A percentile compares a stretch with the other conserved stretches of the same genome.
phyloP scores from a whole-genome alignment of 768 basidiomycete genomes.

The Phylloporus sp. region DNA sequence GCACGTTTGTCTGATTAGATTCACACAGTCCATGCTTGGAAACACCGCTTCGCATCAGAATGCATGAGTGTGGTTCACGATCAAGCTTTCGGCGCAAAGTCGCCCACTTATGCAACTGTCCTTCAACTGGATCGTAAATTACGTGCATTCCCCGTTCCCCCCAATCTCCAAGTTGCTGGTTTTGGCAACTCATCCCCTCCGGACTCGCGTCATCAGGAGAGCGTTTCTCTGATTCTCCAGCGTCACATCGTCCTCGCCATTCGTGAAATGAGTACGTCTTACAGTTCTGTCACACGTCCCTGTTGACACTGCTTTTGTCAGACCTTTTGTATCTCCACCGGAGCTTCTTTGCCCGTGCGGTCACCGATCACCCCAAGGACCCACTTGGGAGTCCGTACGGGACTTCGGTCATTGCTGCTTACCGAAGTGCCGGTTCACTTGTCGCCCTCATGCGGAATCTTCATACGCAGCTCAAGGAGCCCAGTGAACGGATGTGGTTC shows the following conservation, averaged over 20 bases:
- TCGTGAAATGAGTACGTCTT: constrained; percentile 60
- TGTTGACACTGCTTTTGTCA: constrained; percentile 27
- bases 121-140: constrained; percentile 66
- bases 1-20: constrained; percentile 1
- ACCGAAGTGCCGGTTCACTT: constrained; percentile 67
- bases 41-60: constrained; percentile 63
- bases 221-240: constrained; percentile 48
- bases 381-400: constrained; percentile 70
- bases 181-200: constrained; percentile 52
- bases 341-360: constrained; percentile 69
- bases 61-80: constrained; percentile 69
- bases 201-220: constrained; percentile 38
- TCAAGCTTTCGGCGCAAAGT: constrained; percentile 68
- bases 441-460: constrained; percentile 69
- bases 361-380: constrained; percentile 71
- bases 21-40: constrained; percentile 59
- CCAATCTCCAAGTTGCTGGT: constrained; percentile 62
- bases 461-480: constrained; percentile 59
- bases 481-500: constrained; percentile 63
- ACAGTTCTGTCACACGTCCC: background rate
- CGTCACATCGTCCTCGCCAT: constrained; percentile 66
- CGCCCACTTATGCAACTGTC: constrained; percentile 62
- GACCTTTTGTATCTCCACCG: constrained; percentile 69
- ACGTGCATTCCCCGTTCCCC: constrained; percentile 64
- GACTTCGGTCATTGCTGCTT: constrained; percentile 70